Evolutionary conservation across 1,284 basidiomycete genomes (phyloP), one percentile per base, ranked within the genome.

Genomic region (Hypsizygus ulmarius): DNA sequence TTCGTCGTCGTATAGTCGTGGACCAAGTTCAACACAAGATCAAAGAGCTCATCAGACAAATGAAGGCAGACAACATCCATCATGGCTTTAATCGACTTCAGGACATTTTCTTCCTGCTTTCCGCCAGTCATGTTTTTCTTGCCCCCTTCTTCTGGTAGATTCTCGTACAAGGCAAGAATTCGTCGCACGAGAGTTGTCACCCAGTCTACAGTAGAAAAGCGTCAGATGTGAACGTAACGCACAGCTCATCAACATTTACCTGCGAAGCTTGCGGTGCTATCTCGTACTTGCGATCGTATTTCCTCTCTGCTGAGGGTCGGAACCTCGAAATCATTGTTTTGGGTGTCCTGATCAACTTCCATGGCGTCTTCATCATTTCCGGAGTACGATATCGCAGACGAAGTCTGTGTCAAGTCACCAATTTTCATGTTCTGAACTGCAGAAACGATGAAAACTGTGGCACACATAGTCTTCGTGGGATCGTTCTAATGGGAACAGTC

Each of bases 111-210:
- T 70, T 95, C 93, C 60, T 83, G 77, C 67, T 92, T 93, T 28
- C 92, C 93, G 30, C 92, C 92, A 1, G 87, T 90, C 7, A 78
- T 85, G 56, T 90, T 85, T 68, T 76, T 81, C 65, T 81, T 79
- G 9, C 89, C 90, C 10, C 92, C 91, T 67, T 95, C 94, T 62
- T 99, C 95, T 0, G 97, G 96, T 5, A 99, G 74, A 60, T 96
- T 93, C 68, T 95, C 91, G 60, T 91, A 96, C 3, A 99, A 70
- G 0, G 89, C 81, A 40, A 99, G 75, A 29, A 98, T 85, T 6
- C 93, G 81, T 5, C 89, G 81, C 58, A 98, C 85, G 53, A 97
- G 87, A 35, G 90, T 87, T 0, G 84, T 81, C 3, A 96, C 85
- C 96, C 96, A 98, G 58, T 93, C 90, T 84, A 52, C 16, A 45